phyloP scores from a whole-genome alignment of 2,329 filamentous ascomycete genomes.

The Colletotrichum musae region DNA sequence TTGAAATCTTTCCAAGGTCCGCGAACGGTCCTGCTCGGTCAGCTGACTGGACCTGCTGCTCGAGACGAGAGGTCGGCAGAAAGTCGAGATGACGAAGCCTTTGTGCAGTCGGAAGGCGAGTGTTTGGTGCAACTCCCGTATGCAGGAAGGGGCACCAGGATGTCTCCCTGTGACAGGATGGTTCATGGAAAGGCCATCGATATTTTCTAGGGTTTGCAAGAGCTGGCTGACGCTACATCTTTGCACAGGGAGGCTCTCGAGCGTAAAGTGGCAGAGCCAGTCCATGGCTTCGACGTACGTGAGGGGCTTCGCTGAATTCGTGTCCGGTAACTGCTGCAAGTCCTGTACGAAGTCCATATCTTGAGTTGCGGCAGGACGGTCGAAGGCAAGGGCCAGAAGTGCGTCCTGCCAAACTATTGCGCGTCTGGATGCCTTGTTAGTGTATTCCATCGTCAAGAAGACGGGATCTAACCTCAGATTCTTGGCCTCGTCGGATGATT shows the following conservation, averaged over 20 bases:
- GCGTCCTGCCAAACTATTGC: conserved; percentile 33
- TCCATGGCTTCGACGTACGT: conserved; percentile 35
- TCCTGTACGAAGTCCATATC: conserved; percentile 31
- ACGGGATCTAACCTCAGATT: neutral
- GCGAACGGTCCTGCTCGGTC: fast-evolving
- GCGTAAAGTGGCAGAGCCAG: conserved; percentile 32
- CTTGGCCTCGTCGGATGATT: neutral
- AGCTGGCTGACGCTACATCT: neutral
- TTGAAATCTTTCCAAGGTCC: conserved; percentile 18
- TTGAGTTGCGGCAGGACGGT: conserved; percentile 32
- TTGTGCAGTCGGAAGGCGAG: conserved; percentile 36
- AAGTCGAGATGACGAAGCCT: conserved; percentile 34
- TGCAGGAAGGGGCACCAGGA: no score
- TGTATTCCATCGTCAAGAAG: neutral
- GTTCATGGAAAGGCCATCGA: neutral
- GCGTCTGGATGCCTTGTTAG: neutral
- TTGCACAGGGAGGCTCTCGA: neutral
- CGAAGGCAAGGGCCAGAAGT: conserved; percentile 32
- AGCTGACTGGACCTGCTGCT: neutral
- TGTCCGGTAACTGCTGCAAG: neutral
- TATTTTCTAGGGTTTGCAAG: conserved; percentile 13
- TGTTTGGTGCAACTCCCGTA: conserved; percentile 23
- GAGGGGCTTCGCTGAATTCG: neutral
- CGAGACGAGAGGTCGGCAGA: conserved; percentile 30
- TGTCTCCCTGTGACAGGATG: no score